Evolutionary conservation across 192 early-diverging fungal species (phyloP), one percentile per base, ranked within the genome.

Genomic region (Cetraspora pellucida): DNA sequence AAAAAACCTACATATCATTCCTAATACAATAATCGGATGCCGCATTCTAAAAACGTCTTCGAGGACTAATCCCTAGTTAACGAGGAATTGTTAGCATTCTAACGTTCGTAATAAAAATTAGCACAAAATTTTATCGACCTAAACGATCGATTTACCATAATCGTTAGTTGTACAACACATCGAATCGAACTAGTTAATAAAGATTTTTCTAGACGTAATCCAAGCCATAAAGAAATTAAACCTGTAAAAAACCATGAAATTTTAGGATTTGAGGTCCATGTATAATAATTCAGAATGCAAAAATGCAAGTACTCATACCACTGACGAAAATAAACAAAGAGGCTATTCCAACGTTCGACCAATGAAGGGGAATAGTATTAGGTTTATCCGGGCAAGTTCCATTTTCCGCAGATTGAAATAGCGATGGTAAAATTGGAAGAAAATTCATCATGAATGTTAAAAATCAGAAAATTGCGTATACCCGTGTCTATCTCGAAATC

Each of bases 151-250:
- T 73, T 70, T 84, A 90, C 90, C 84, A 96, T 89, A 23, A 92
- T 65, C 2, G 90, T 89, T 46, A 96, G 84, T 76, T 96, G 95
- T 21, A 91, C 83, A 28, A 95, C 78, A 77, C 92, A 94, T 23
- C 94, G 88, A 63, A 89, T 66, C 0, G 93, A 85, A 8, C 92
- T 84, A 8, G 95, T 81, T 14, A 93, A 80, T 10, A 96, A 77
- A 2, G 88, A 88, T n/a, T 61, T 79, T 77, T 89, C 89, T 8
- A 96, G 75, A 2, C 89, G 86, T 23, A 95, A 85, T 1, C 91
- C 89, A 21, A 96, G 81, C 54, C 78, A 81, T n/a, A 86, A 46
- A 1, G 91, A 93, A 25, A 93, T 80, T 2, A 68, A 64, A n/a
- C 84, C 86, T 87, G 63, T 11, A 46, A 46, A 25, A 37, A 37